These are phyloP conservation scores for Sporisorium exsertum DNA, from an alignment of 1,284 basidiomycete species.

Conservation along the genomic window DNA sequence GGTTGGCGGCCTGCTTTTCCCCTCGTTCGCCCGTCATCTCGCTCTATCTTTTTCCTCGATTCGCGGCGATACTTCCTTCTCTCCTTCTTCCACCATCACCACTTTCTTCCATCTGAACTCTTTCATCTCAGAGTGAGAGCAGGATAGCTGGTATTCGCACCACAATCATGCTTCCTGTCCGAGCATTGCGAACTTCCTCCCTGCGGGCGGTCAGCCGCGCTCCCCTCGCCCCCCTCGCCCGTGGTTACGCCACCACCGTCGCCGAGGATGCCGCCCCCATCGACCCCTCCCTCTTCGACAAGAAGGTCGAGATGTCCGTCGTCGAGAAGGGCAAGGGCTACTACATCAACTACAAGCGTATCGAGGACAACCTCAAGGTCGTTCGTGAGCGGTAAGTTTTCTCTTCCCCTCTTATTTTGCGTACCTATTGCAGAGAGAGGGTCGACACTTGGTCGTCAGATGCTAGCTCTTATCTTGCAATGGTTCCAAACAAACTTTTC, in stretches of 20 bases:
- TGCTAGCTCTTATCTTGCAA: background rate
- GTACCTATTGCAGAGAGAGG: background rate
- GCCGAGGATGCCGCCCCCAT: slow-evolving; percentile 65
- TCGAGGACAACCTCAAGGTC: slow-evolving; percentile 68
- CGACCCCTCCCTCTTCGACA: slow-evolving; percentile 60
- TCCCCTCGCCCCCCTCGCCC: slow-evolving; percentile 56
- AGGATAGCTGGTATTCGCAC: slow-evolving; percentile 40
- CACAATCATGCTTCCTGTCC: slow-evolving; percentile 57
- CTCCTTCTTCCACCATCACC: slow-evolving; percentile 16
- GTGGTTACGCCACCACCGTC: slow-evolving; percentile 66
- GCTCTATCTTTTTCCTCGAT: background rate
- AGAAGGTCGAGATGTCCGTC: slow-evolving; percentile 68
- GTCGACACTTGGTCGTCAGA: background rate
- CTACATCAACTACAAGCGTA: slow-evolving; percentile 68
- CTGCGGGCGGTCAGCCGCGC: slow-evolving; percentile 51
- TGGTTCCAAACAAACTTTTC: slow-evolving; percentile 30
- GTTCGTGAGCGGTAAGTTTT: slow-evolving; percentile 63
- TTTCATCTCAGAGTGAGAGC: slow-evolving; percentile 36
- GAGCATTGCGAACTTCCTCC: slow-evolving; percentile 53
- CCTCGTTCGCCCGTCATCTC: slow-evolving; percentile 13
- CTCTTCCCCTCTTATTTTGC: background rate
- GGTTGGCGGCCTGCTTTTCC: slow-evolving; percentile 1
- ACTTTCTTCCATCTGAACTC: slow-evolving; percentile 19
- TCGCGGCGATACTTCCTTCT: slow-evolving; percentile 4
- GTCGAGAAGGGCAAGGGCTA: slow-evolving; percentile 68